These are phyloP conservation scores for Pythium rishiriense DNA, from an alignment of 352 stramenopile species.

Conservation along the genomic window DNA sequence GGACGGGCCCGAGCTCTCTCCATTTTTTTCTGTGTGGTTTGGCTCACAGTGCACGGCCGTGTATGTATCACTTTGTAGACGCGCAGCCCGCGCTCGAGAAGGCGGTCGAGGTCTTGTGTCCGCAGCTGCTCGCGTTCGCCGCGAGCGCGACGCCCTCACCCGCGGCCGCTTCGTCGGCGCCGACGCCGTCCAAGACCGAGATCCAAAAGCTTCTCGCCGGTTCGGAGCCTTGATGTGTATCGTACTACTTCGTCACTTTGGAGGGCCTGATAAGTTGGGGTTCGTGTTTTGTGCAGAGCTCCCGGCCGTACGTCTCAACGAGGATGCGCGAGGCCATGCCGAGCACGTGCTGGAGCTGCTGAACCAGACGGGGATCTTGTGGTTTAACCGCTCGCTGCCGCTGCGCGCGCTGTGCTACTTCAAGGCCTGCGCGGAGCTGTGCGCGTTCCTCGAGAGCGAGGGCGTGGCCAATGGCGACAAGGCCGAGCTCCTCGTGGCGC, in stretches of 20 bases:
- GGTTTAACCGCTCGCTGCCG: constrained; percentile 52
- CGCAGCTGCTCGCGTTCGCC: constrained; percentile 39
- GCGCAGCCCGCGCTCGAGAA: constrained; percentile 55
- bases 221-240: neutral
- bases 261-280: too few relatives aligned
- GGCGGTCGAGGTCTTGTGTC: constrained; percentile 41
- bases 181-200: constrained; percentile 5
- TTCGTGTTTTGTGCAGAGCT: constrained; percentile 6
- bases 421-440: constrained; percentile 34
- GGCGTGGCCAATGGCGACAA: constrained; percentile 12
- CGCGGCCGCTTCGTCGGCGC: neutral
- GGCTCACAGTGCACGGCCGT: neutral
- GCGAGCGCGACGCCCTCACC: constrained; percentile 10
- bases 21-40: neutral
- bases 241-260: neutral
- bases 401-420: constrained; percentile 63
- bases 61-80: constrained; percentile 31
- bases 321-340: constrained; percentile 10
- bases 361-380: constrained; percentile 69
- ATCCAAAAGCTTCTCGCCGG: constrained; percentile 12
- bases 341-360: constrained; percentile 39
- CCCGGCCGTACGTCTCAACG: constrained; percentile 1
- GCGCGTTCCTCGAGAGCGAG: constrained; percentile 8
- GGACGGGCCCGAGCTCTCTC: too few relatives aligned
- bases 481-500: constrained; percentile 15